Conservation (phyloP, 768 basidiomycete genomes). For the Panellus pusillus region DNA sequence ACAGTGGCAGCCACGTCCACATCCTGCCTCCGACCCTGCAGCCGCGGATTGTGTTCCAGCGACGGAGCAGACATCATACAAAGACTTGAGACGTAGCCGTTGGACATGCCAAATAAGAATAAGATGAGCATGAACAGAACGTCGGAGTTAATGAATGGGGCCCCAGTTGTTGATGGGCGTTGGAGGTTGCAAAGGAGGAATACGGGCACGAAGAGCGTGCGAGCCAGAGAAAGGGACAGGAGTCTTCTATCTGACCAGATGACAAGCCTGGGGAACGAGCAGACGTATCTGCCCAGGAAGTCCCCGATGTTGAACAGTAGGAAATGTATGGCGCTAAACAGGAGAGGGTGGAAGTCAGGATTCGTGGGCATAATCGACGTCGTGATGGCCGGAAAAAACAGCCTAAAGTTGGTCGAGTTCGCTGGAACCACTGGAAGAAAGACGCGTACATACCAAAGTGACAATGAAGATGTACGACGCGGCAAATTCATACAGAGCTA, state of each 20-base stretch:
- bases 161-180: conserved; percentile 34
- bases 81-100: conserved; percentile 77
- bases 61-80: conserved; percentile 86
- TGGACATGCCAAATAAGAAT: conserved; percentile 71
- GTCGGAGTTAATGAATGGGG: conserved; percentile 74
- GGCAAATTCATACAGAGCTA: conserved; percentile 59
- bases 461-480: conserved; percentile 75
- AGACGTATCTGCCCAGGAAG: conserved; percentile 66
- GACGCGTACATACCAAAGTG: conserved; percentile 64
- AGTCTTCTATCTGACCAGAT: conserved; percentile 71
- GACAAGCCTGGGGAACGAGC: conserved; percentile 61
- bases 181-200: conserved; percentile 89
- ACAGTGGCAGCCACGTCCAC: conserved; percentile 86
- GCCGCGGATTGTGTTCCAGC: conserved; percentile 70
- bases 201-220: conserved; percentile 82
- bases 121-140: conserved; percentile 72
- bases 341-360: conserved; percentile 67
- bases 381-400: conserved; percentile 85
- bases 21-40: conserved; percentile 70
- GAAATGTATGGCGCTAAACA: conserved; percentile 81
- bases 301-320: conserved; percentile 75
- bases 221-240: conserved; percentile 59
- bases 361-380: conserved; percentile 71
- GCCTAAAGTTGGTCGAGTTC: conserved; percentile 47
- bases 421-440: background rate